Evolutionary conservation across 2,329 filamentous ascomycete species (phyloP), one percentile per base, ranked within the genome.

Genomic region (Ascochyta clinopodiicola): DNA sequence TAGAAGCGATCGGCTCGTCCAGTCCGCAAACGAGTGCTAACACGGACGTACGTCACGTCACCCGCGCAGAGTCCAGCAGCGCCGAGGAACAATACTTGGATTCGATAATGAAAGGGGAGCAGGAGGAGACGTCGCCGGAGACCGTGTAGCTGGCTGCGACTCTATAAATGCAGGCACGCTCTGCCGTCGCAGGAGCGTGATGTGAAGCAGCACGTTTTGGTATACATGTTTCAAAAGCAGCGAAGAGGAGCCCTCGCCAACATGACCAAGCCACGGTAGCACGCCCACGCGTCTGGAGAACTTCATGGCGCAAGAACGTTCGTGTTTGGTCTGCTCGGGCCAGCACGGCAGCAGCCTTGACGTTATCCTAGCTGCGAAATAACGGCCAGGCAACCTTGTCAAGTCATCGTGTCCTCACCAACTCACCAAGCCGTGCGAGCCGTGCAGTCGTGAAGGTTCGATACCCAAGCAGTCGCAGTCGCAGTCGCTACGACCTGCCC

Each of bases 11-110:
- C 66, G 63, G 59, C 66, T 60, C 44, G 51, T 60, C 56, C 57
- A 59, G 57, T 60, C 64, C 56, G 66, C 64, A 67, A 64, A 66
- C 64, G 60, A 64, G 59, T 57, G 57, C 62, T 62, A 56, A 56
- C 62, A 61, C 45, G 47, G 55, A 60, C 49, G 59, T 70, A 69
- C 67, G 67, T 70, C 67, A 67, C 66, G 54, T 56, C 54, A 57
- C 54, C 48, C 40, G 48, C 54, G 39, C 54, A 57, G 57, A 47
- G 31, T 57, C 59, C 58, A 61, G 54, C 61, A 56, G 45, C 57
- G 60, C 61, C 57, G 57, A 55, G 47, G 51, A 51, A 22, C 42
- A 51, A 35, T 46, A 46, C 46, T 47, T 47, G 52, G 37, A 51
- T 22, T 29, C 37, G 35, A 43, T 42, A 50, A 43, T 51, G 47